Percentiles rank a stretch among this genome's conserved stretches.
phyloP scores from a whole-genome alignment of 371 early-diverging fungal species.

The Mortierella sp. region DNA sequence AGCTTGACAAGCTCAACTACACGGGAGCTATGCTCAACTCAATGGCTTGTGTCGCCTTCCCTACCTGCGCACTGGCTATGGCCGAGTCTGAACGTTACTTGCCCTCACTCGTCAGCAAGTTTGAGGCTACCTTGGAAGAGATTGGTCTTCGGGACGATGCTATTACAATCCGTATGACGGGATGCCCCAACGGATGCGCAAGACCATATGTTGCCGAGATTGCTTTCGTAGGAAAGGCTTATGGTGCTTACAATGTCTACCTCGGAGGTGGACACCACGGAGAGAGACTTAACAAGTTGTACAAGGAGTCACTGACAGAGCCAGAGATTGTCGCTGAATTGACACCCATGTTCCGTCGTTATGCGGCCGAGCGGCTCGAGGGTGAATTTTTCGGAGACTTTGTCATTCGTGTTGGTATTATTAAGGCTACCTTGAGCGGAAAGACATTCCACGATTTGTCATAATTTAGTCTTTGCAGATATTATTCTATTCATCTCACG shows the following conservation, averaged over 20 bases:
- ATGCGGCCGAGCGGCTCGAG: constrained; percentile 74
- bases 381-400: constrained; percentile 95
- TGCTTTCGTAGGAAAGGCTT: constrained; percentile 96
- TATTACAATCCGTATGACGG: constrained; percentile 96
- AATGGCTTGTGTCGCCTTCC: constrained; percentile 96
- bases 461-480: constrained; percentile 10
- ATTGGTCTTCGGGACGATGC: constrained; percentile 87
- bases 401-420: constrained; percentile 88
- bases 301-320: constrained; percentile 88
- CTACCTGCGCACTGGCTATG: constrained; percentile 95
- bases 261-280: constrained; percentile 93
- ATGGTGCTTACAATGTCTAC: constrained; percentile 93
- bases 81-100: constrained; percentile 97
- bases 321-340: constrained; percentile 85
- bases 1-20: constrained; percentile 85
- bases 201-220: constrained; percentile 94
- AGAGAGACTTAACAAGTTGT: constrained; percentile 89
- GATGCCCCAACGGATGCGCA: constrained; percentile 97
- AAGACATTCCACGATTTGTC: constrained; percentile 82
- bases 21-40: constrained; percentile 87
- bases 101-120: constrained; percentile 81
- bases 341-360: constrained; percentile 85
- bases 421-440: constrained; percentile 85
- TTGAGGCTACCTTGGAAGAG: constrained; percentile 84
- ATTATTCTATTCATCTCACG: background rate